phyloP scores from a whole-genome alignment of 768 basidiomycete species.

The Termitomyces sp. region DNA sequence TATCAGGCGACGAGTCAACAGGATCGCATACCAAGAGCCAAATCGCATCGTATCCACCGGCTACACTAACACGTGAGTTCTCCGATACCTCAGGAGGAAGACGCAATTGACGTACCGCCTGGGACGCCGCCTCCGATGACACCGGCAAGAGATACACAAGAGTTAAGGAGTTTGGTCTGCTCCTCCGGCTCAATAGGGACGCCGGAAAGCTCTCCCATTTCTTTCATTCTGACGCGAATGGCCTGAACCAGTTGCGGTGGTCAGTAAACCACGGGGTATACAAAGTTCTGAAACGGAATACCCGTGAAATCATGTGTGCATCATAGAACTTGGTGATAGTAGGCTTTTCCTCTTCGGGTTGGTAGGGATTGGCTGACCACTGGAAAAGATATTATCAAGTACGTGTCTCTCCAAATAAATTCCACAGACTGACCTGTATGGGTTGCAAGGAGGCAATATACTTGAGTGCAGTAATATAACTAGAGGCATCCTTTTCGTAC shows the following conservation, averaged over 20 bases:
- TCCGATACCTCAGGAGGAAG: not conserved
- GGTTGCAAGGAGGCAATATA: slow-evolving; percentile 56
- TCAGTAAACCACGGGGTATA: not conserved
- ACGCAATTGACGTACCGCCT: slow-evolving; percentile 57
- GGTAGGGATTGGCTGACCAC: slow-evolving; percentile 58
- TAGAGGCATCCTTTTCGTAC: slow-evolving; percentile 37
- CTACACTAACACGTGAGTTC: slow-evolving; percentile 32
- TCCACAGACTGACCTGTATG: slow-evolving; percentile 39
- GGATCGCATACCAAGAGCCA: slow-evolving; percentile 85
- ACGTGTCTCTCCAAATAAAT: not conserved
- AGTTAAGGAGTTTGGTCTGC: slow-evolving; percentile 80
- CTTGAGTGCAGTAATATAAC: slow-evolving; percentile 53
- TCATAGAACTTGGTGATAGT: slow-evolving; percentile 53
- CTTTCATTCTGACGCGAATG: slow-evolving; percentile 74
- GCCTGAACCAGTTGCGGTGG: slow-evolving; percentile 33
- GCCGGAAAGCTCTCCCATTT: slow-evolving; percentile 70
- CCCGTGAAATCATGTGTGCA: slow-evolving; percentile 55
- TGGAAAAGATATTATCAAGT: slow-evolving; percentile 15
- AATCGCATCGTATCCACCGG: slow-evolving; percentile 95
- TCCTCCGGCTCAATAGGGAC: slow-evolving; percentile 89
- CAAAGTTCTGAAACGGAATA: slow-evolving; percentile 12
- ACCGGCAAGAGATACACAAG: slow-evolving; percentile 71
- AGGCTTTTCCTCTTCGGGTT: slow-evolving; percentile 33
- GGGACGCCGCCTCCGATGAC: slow-evolving; percentile 95
- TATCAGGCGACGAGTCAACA: slow-evolving; percentile 33